Evolutionary conservation across 768 basidiomycete genomes (phyloP), one percentile per base, ranked within the genome.

Genomic region (Crucibulum laeve): DNA sequence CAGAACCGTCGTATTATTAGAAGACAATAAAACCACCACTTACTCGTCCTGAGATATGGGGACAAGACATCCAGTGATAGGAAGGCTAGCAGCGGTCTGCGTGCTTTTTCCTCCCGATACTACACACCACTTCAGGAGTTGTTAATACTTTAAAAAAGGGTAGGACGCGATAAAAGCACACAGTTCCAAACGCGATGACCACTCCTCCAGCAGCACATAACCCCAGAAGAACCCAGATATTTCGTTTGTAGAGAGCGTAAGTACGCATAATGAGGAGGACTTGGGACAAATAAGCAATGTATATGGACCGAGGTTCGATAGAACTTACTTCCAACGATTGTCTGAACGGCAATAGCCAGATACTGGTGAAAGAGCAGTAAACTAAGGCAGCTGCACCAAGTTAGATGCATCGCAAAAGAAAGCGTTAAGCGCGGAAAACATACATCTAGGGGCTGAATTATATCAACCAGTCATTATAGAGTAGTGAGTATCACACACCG

Each of bases 241-340:
- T 60, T 5, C 62, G 61, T 4, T 54, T 60, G 41, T 71, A 74
- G 0, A 74, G 57, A 18, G 71, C 72, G 43, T 69, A 65, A 4
- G 67, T 69, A 15, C 72, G 50, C 48, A 68, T 58, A 15, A 69
- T 64, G 7, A 70, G 60, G 22, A 71, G 55, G 11, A 60, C 69
- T 70, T 25, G 8, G 21, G 4, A 38, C 10, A 45, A 17, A 37
- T 25, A 28, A 23, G 2, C 21, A 14, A 21, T 37, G 33, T 18
- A 25, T 23, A 33, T 22, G 35, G 24, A 19, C 15, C n/a, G 10
- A 33, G n/a, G 21, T n/a, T 8, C 13, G 14, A 40, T 19, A 26
- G 28, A 8, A 60, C 67, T 33, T 47, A 68, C 71, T 43, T 4
- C 63, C 68, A n/a, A 71, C 65, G 21, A 70, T 47, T 3, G 63